Base-by-base conservation (phyloP, 1,139 yeast species). In the Hansenula sp. region DNA sequence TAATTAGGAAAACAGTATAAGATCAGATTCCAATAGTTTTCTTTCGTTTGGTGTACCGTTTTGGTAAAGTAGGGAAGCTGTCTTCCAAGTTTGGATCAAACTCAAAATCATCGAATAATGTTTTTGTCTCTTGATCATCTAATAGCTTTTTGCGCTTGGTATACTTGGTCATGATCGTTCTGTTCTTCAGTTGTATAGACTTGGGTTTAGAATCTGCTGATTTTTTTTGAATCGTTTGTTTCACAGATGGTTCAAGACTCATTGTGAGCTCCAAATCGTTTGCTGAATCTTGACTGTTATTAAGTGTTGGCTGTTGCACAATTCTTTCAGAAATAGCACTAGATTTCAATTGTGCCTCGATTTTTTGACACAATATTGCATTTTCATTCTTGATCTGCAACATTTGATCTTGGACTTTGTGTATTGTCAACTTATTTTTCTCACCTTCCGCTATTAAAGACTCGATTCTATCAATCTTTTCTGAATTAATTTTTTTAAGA, bases 41-140 rank as follows among this genome's bases (percentile, higher is more conserved):
- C 44, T 49, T 53, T 31, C 50, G 45, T 24, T 51, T 52, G 21
- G 48, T 52, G 32, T 53, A 52, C 35, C 50, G 43, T 39, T 46
- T 51, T 26, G 56, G 51, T 12, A 45, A n/a, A n/a, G 34, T 30
- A 20, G 51, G 44, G 3, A 32, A n/a, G 3, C 37, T 37, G 6
- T 44, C 40, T 4, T n/a, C n/a, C n/a, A n/a, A n/a, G n/a, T 37
- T 31, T 13, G 40, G 29, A 22, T 51, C 51, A 21, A 53, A 45
- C 16, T 45, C 50, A 32, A 48, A 46, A 25, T 40, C 41, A 36
- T 46, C 50, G 32, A 45, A 43, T 10, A 39, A 13, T 2, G 39
- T 27, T 6, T 27, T 27, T 20, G 34, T 25, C 5, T 32, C 35
- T 22, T 31, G 32, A 6, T 44, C 44, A 20, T 48, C 47, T 8